Evolutionary conservation across 805 yeast species (phyloP).

Genomic region (Suhomyces prunicola): DNA sequence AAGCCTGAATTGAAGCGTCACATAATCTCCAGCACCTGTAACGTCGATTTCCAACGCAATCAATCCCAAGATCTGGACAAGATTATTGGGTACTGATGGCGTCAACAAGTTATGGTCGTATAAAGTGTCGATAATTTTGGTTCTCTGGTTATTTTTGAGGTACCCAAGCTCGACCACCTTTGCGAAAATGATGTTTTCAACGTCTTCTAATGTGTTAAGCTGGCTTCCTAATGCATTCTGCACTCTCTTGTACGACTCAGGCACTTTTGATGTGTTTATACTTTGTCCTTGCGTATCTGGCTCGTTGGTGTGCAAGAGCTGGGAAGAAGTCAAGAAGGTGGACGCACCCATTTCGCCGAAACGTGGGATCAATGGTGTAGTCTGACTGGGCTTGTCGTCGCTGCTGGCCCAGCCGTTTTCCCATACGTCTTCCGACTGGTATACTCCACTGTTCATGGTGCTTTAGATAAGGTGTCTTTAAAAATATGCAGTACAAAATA

Average conservation of each 20-base stretch:
- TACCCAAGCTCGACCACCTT: conserved; percentile 24
- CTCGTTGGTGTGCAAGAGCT: conserved; percentile 6
- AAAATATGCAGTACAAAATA: not conserved
- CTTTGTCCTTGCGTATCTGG: not conserved
- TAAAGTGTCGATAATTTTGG: conserved; percentile 30
- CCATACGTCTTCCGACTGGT: conserved; percentile 33
- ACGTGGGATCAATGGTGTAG: conserved; percentile 3
- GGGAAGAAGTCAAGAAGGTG: conserved; percentile 27
- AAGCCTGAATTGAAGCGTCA: conserved; percentile 37
- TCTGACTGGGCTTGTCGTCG: conserved; percentile 7
- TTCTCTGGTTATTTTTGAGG: conserved; percentile 29
- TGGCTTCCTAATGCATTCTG: conserved; percentile 15
- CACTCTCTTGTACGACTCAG: conserved; percentile 27
- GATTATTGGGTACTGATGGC: conserved; percentile 24
- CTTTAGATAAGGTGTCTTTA: not conserved
- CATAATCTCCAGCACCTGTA: conserved; percentile 42
- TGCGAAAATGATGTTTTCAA: conserved; percentile 27
- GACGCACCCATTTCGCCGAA: not conserved
- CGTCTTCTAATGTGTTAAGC: conserved; percentile 23
- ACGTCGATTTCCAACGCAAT: conserved; percentile 40
- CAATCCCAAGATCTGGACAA: conserved; percentile 37
- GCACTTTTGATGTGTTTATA: conserved; percentile 16
- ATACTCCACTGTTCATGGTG: conserved; percentile 14
- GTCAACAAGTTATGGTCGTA: conserved; percentile 37
- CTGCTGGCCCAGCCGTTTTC: conserved; percentile 37